Percentiles rank a stretch among this genome's conserved stretches.
These are phyloP conservation scores for Cutaneotrichosporon spelunceum DNA, from an alignment of 1,284 basidiomycete species.

Conservation along the genomic window DNA sequence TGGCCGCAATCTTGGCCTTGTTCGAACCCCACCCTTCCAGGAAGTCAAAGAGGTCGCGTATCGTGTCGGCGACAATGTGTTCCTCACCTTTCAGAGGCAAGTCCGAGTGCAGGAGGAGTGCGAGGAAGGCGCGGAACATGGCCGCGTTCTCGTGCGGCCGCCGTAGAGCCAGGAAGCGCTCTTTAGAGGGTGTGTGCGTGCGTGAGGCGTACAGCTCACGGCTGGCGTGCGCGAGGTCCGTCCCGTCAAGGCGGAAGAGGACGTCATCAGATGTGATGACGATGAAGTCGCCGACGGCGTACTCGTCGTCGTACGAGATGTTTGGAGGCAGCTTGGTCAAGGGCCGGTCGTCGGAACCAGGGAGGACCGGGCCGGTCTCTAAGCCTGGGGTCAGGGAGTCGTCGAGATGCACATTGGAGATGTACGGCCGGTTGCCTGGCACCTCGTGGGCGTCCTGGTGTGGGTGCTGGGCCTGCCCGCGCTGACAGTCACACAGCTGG, in stretches of 20 bases:
- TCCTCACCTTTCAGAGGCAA: neutral
- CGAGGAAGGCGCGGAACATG: constrained; percentile 3
- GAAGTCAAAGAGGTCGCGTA: neutral
- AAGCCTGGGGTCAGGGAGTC: neutral
- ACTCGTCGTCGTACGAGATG: neutral
- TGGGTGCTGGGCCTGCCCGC: neutral
- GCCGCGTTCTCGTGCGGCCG: neutral
- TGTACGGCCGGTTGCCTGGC: neutral
- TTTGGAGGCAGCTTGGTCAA: neutral
- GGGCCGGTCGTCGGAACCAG: neutral
- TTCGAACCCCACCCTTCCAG: neutral
- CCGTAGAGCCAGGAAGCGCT: neutral
- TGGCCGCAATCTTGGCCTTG: neutral
- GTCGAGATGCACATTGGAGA: neutral
- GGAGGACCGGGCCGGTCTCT: neutral
- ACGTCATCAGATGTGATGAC: neutral
- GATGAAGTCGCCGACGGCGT: neutral
- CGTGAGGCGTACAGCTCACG: neutral
- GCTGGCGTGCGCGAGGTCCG: neutral
- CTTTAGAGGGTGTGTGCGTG: neutral
- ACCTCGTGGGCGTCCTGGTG: neutral
- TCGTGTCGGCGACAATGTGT: neutral
- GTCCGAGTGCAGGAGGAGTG: neutral
- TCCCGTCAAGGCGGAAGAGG: neutral
- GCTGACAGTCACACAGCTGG: neutral